phyloP scores from a whole-genome alignment of 345 rosid genomes.

The Kernera saxatilis region DNA sequence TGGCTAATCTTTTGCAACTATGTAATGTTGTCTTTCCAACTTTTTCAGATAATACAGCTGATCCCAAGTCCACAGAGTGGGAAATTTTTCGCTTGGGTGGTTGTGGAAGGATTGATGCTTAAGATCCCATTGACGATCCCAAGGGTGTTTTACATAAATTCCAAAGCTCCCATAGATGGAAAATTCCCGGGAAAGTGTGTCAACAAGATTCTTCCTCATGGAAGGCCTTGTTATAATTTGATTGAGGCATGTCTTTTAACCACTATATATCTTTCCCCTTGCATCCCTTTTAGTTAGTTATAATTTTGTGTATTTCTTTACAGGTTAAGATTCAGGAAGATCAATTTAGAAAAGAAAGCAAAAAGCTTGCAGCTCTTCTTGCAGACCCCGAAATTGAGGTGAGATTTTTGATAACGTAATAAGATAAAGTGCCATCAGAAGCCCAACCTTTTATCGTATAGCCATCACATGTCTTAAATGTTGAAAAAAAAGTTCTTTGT shows the following conservation, averaged over 20 bases:
- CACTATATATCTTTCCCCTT: not conserved
- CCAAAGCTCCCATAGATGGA: conserved; percentile 55
- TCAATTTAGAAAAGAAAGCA: conserved; percentile 60
- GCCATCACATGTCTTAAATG: not conserved
- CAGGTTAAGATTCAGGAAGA: conserved; percentile 70
- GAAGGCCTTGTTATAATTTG: conserved; percentile 61
- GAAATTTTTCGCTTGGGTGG: conserved; percentile 77
- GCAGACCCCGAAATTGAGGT: conserved; percentile 97
- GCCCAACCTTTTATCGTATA: conserved; percentile 4
- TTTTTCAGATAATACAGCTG: conserved; percentile 76
- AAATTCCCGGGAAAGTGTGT: conserved; percentile 77
- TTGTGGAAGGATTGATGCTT: conserved; percentile 87
- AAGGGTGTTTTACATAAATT: conserved; percentile 76
- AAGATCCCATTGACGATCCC: conserved; percentile 79
- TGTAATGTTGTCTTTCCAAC: not conserved
- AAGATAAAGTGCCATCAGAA: conserved; percentile 2
- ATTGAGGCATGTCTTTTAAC: conserved; percentile 55
- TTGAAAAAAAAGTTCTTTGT: not conserved
- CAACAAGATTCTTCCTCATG: conserved; percentile 84
- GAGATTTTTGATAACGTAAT: conserved; percentile 5
- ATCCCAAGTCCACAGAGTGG: conserved; percentile 57
- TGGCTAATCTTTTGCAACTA: conserved; percentile 20
- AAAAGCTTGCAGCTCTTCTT: conserved; percentile 76
- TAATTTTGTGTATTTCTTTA: conserved; percentile 15
- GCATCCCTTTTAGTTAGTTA: conserved; percentile 5